phyloP scores from a whole-genome alignment of 805 yeast species.

The Nakazawaea peltata region DNA sequence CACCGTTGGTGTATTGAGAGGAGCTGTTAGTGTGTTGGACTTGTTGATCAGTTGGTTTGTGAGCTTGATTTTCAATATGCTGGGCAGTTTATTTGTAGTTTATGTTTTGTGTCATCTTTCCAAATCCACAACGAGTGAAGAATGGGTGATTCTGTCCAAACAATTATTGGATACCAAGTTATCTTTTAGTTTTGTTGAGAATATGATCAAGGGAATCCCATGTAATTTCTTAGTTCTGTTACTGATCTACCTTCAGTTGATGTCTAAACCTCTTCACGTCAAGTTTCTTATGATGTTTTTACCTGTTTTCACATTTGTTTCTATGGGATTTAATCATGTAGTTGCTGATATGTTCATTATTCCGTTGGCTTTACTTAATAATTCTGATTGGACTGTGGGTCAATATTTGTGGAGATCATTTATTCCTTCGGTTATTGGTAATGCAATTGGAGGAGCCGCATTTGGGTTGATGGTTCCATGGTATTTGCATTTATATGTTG shows the following conservation, averaged over 20 bases:
- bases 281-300: conserved; percentile 52
- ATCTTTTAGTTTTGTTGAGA: conserved; percentile 45
- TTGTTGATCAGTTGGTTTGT: conserved; percentile 56
- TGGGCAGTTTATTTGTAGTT: conserved; percentile 55
- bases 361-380: conserved; percentile 60
- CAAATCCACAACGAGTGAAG: conserved; percentile 32
- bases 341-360: conserved; percentile 77
- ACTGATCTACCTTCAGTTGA: conserved; percentile 68
- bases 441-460: conserved; percentile 68
- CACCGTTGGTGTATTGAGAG: conserved; percentile 58
- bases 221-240: conserved; percentile 74
- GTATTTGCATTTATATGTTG: conserved; percentile 64
- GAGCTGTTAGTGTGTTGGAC: conserved; percentile 63
- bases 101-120: conserved; percentile 56
- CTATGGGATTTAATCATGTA: conserved; percentile 70
- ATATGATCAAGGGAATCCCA: conserved; percentile 61
- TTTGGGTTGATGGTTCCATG: conserved; percentile 63
- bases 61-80: conserved; percentile 62
- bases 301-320: conserved; percentile 74
- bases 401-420: conserved; percentile 64
- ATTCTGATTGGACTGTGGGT: conserved; percentile 52
- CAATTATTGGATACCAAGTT: conserved; percentile 36
- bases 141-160: conserved; percentile 39
- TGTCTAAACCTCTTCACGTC: conserved; percentile 77
- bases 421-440: conserved; percentile 67